phyloP scores from a whole-genome alignment of 2,329 filamentous ascomycete species.

The Nemania sp. region DNA sequence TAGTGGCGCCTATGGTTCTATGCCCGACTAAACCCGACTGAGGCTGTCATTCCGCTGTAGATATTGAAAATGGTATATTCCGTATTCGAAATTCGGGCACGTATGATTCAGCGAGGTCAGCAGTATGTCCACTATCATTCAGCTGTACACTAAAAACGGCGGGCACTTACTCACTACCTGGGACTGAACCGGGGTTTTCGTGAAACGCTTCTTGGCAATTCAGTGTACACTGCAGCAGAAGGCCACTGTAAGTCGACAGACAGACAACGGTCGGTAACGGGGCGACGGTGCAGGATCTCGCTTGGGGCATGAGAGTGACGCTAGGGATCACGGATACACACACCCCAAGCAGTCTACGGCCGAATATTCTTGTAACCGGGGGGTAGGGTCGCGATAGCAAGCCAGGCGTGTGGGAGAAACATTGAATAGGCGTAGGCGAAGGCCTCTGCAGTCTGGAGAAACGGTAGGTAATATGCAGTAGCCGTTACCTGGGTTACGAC shows the following conservation, averaged over 20 bases:
- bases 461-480: background rate
- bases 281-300: background rate
- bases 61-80: conserved; percentile 12
- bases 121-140: too few species aligned
- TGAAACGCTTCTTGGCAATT: conserved; percentile 9
- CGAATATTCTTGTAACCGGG: background rate
- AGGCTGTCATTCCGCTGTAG: background rate
- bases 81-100: background rate
- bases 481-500: conserved; percentile 2
- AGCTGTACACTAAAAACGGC: background rate
- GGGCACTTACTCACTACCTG: background rate
- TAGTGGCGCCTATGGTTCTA: too few species aligned
- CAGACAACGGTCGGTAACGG: conserved; percentile 8
- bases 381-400: conserved; percentile 16
- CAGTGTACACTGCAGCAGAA: conserved; percentile 5
- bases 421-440: background rate
- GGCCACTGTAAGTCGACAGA: background rate
- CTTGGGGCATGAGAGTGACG: background rate
- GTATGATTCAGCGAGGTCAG: too few species aligned
- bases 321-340: conserved; percentile 9
- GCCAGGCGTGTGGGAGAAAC: background rate
- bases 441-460: background rate
- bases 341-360: conserved; percentile 19
- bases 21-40: too few species aligned
- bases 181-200: background rate